Evolutionary conservation across 129 eudicot genomes (phyloP), one percentile per base, ranked within the genome.

Genomic region (Scalesia atractyloides): DNA sequence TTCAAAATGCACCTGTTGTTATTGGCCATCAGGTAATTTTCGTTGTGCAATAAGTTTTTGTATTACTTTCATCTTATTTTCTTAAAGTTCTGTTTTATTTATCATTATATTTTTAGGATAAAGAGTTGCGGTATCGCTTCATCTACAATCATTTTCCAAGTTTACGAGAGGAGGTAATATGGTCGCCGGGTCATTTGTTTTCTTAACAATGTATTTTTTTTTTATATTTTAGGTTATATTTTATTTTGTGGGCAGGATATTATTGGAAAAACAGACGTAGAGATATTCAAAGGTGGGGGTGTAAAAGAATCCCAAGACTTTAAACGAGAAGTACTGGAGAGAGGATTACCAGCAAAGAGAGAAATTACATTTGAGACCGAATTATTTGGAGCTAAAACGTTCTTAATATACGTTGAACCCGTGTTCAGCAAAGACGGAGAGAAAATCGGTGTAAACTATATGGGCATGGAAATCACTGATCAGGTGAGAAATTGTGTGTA

Each of bases 391-490:
- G 84, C 84, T 30, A 93, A 89, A 80, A 93, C 98, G 13, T 93
- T 89, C 51, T 79, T 93, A 70, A 87, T 93, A 63, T 93, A 93
- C 20, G 95, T 87, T 33, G 98, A 89, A 72, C 98, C 98, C 7
- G 98, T 93, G 20, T 87, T 89, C 73, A 93, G 89, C 80, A 93
- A 87, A 80, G 82, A 82, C 10, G 98, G 92, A 36, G 96, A 89
- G 81, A 87, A 90, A 46, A 80, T 93, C 24, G 96, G 98, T 64
- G 95, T 93, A 5, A 93, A 93, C 83, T 93, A 89, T 69, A 89
- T 93, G 88, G 96, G 96, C 20, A 93, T 93, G 98, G 98, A 93
- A 77, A 87, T 93, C 50, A 93, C 98, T 24, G 98, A 93, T 84
- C 98, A 93, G 98, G 98, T 89, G 53, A 83, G 49, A 59, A 34